phyloP scores from a whole-genome alignment of 495 filamentous ascomycete species.

The Aspergillus homomorphus region DNA sequence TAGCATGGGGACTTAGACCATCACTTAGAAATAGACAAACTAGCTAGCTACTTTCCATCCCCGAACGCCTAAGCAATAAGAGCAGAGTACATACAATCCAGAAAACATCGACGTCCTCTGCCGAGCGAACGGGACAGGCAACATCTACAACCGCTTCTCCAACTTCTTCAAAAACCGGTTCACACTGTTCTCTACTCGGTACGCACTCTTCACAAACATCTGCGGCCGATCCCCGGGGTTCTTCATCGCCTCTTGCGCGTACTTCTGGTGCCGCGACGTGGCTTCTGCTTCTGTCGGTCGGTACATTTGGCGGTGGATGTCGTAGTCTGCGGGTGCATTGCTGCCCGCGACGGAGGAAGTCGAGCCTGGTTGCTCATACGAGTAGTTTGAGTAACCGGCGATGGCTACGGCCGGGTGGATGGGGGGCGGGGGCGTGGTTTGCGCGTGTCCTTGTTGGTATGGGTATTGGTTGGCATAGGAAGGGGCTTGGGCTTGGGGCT shows the following conservation, averaged over 20 bases:
- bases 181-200: conserved; percentile 70
- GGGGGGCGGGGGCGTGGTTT: conserved; percentile 18
- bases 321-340: conserved; percentile 45
- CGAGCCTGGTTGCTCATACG: conserved; percentile 45
- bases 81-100: neutral
- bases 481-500: neutral
- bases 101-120: too few species aligned
- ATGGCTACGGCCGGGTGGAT: conserved; percentile 19
- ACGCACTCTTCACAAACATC: conserved; percentile 67
- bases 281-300: conserved; percentile 67
- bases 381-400: conserved; percentile 56
- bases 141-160: conserved; percentile 61
- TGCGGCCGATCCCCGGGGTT: conserved; percentile 46
- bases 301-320: conserved; percentile 75
- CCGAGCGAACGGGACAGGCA: neutral
- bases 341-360: conserved; percentile 22
- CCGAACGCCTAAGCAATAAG: too few species aligned
- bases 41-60: too few species aligned
- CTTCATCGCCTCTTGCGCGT: conserved; percentile 51
- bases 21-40: too few species aligned
- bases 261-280: conserved; percentile 37
- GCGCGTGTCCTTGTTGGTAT: conserved; percentile 14
- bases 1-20: too few species aligned
- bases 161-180: conserved; percentile 82
- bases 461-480: conserved; percentile 8